A percentile compares a stretch with the other conserved stretches of the same genome.
phyloP scores from a whole-genome alignment of 1,139 yeast genomes.

The Blastobotrys raffinosifermentans region DNA sequence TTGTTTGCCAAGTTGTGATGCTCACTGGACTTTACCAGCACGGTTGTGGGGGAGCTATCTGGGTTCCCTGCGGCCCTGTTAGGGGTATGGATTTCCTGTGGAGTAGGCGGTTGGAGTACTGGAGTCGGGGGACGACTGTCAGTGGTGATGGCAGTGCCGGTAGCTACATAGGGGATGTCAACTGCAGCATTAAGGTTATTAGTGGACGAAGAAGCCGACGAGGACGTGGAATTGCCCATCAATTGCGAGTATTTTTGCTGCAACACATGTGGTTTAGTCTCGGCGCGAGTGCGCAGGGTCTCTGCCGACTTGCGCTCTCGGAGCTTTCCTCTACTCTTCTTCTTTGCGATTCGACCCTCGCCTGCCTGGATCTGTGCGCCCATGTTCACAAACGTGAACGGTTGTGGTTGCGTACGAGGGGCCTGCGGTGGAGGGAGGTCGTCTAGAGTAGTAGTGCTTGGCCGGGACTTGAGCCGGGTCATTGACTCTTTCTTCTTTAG shows the following conservation, averaged over 20 bases:
- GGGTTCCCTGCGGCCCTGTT: too few relatives aligned
- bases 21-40: not conserved
- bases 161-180: too few relatives aligned
- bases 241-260: constrained; percentile 1
- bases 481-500: too few relatives aligned
- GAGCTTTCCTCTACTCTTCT: not conserved
- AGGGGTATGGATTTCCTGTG: too few relatives aligned
- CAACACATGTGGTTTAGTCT: not conserved
- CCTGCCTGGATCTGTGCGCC: not conserved
- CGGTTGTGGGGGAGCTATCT: not conserved
- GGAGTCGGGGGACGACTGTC: too few relatives aligned
- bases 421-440: constrained; percentile 1
- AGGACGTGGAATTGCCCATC: not conserved
- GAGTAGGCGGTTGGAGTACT: too few relatives aligned
- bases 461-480: too few relatives aligned
- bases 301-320: constrained; percentile 1
- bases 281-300: not conserved
- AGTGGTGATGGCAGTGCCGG: too few relatives aligned
- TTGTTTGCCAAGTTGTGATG: not conserved
- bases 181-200: too few relatives aligned
- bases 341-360: not conserved
- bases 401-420: constrained; percentile 1
- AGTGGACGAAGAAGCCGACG: too few relatives aligned
- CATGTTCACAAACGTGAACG: constrained; percentile 1
- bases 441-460: not conserved